These are phyloP conservation scores for Calophaca sinica DNA, from an alignment of 306 rosid species.

Conservation along the genomic window DNA sequence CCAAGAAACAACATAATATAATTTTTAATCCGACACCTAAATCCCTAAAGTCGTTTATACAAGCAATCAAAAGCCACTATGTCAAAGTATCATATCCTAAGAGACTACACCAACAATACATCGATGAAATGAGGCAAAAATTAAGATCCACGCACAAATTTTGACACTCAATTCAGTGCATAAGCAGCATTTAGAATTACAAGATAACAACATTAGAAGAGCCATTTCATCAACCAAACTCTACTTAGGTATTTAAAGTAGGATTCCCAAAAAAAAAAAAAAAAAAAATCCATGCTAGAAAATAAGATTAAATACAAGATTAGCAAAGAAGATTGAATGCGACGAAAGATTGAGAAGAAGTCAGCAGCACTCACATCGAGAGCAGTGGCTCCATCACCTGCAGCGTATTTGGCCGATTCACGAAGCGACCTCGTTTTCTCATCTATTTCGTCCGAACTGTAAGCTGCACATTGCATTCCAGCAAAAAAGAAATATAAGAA, in stretches of 20 bases:
- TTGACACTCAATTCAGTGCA: neutral
- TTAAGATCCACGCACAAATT: conserved; percentile 9
- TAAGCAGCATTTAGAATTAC: conserved; percentile 10
- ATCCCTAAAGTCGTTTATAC: neutral
- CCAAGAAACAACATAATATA: neutral
- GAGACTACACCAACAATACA: neutral
- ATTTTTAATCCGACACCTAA: neutral
- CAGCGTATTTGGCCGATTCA: conserved; percentile 47
- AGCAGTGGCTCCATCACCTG: conserved; percentile 60
- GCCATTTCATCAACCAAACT: neutral
- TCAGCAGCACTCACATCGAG: conserved; percentile 58
- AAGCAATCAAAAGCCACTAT: neutral
- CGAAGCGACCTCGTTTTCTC: conserved; percentile 71
- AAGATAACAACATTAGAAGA: conserved; percentile 2
- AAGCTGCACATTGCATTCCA: conserved; percentile 60
- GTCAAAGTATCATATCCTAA: neutral
- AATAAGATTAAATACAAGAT: neutral
- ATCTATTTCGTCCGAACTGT: conserved; percentile 69
- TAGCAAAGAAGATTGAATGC: conserved; percentile 20
- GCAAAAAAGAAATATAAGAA: neutral
- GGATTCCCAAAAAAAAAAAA: neutral
- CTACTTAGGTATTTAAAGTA: neutral
- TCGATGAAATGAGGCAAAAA: conserved; percentile 9
- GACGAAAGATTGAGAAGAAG: conserved; percentile 34
- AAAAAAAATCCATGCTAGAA: conserved; percentile 3